These are phyloP conservation scores for Septoria petroselini DNA, from an alignment of 2,329 filamentous ascomycete species.

Conservation along the genomic window DNA sequence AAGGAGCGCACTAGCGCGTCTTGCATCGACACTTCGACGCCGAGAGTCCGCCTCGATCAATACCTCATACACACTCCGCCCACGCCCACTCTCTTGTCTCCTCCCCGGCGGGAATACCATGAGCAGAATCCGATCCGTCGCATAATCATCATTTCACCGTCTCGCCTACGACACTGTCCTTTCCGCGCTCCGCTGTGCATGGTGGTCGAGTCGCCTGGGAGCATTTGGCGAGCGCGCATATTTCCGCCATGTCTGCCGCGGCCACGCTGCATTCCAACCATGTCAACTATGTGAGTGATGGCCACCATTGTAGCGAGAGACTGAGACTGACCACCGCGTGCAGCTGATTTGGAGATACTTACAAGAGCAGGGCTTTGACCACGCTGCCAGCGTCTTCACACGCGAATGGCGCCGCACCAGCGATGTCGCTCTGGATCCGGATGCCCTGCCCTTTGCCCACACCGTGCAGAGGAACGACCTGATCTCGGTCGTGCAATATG, in stretches of 20 bases:
- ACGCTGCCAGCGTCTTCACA: constrained; percentile 54
- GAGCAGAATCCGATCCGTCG: neutral
- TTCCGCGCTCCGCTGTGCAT: neutral
- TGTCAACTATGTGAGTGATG: constrained; percentile 54
- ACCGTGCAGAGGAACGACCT: constrained; percentile 59
- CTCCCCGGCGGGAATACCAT: too few species aligned
- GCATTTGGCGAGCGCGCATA: constrained; percentile 1
- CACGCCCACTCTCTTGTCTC: too few species aligned
- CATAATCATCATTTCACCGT: neutral
- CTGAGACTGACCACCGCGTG: neutral
- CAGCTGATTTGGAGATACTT: constrained; percentile 61
- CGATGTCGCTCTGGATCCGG: constrained; percentile 48
- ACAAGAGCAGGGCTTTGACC: constrained; percentile 39
- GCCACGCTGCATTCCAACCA: constrained; percentile 55
- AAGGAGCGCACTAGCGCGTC: too few species aligned
- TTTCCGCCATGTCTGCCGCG: constrained; percentile 23
- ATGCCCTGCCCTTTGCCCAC: constrained; percentile 59
- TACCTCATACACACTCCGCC: too few species aligned
- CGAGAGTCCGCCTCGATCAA: too few species aligned
- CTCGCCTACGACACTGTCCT: neutral
- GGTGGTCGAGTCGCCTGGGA: neutral
- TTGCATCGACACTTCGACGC: too few species aligned
- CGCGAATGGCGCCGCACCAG: constrained; percentile 56
- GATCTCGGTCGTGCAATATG: constrained; percentile 62
- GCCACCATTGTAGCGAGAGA: neutral